Conservation (phyloP, 2,329 filamentous ascomycete species). For the Penicillium janthinellum region DNA sequence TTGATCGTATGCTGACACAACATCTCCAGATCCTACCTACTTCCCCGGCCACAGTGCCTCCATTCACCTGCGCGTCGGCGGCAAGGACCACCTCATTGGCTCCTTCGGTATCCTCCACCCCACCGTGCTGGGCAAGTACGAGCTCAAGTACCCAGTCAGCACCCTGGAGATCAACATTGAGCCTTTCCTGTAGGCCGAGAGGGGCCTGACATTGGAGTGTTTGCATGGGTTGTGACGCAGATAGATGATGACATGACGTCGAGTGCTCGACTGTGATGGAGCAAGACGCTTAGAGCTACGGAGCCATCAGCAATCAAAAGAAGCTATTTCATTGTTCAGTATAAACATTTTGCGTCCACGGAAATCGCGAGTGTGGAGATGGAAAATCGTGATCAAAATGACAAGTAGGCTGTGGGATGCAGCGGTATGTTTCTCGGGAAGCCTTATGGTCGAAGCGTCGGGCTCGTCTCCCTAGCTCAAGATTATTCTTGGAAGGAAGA, state of each 20-base stretch:
- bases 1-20: not conserved
- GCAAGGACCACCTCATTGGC: constrained; percentile 76
- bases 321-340: constrained; percentile 5
- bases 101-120: constrained; percentile 94
- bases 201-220: not conserved
- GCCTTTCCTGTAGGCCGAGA: constrained; percentile 70
- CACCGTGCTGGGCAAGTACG: constrained; percentile 88
- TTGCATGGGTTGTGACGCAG: constrained; percentile 20
- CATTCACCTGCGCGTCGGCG: constrained; percentile 73
- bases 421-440: too few relatives aligned
- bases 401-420: too few relatives aligned
- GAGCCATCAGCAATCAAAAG: constrained; percentile 23
- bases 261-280: constrained; percentile 15
- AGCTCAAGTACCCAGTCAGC: constrained; percentile 89
- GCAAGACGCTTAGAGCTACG: constrained; percentile 14
- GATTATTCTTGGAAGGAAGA: too few relatives aligned
- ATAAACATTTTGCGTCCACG: not conserved
- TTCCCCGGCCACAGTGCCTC: constrained; percentile 87
- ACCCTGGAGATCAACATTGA: constrained; percentile 94
- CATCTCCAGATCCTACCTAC: constrained; percentile 73
- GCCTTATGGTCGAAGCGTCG: too few relatives aligned
- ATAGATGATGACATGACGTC: constrained; percentile 31
- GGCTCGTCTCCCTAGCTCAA: too few relatives aligned
- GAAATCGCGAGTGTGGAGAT: too few relatives aligned
- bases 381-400: too few relatives aligned